Evolutionary conservation across 192 early-diverging fungal genomes (phyloP), one percentile per base, ranked within the genome.

Genomic region (Rhizophagus sp.): DNA sequence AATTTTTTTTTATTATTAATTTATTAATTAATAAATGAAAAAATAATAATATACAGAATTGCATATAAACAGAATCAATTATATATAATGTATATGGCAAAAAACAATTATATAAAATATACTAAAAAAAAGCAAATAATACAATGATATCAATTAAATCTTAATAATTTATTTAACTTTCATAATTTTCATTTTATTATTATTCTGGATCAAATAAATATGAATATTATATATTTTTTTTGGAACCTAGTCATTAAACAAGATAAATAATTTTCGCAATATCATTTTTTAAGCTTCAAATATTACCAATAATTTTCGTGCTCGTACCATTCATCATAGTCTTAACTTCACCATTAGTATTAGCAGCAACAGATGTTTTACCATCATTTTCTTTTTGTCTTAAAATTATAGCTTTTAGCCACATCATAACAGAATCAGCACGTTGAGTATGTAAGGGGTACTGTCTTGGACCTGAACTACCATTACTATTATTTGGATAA

Each of bases 391-490:
- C 69, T 22, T 75, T 75, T 57, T n/a, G 73, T 75, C 74, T 49
- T 11, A 75, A 62, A 62, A 62, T 62, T 11, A 75, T 36, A 11
- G 74, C 74, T 75, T 61, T 75, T 57, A 75, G 62, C 49, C 49
- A 75, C 33, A 75, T 27, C 33, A 75, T 62, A 62, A 57, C 24
- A 8, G 74, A 75, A 62, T 75, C 74, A 9, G 74, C 49, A 17
- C 74, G n/a, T 75, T 57, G 52, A 8, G 74, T 75, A 36, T 75
- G 74, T 36, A 75, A 75, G 19, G 74, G 74, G 62, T 75, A 75
- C 12, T 75, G 49, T 22, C 57, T 75, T 19, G 74, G 57, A 10
- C 74, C 57, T n/a, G 74, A 0, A 62, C 13, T 62, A 57, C 47
- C 74, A 75, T 22, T 62, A 24, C 9, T 30, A 30, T 33, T 74